Evolutionary conservation across 495 filamentous ascomycete species (phyloP).

Genomic region (Xeromyces bisporus): DNA sequence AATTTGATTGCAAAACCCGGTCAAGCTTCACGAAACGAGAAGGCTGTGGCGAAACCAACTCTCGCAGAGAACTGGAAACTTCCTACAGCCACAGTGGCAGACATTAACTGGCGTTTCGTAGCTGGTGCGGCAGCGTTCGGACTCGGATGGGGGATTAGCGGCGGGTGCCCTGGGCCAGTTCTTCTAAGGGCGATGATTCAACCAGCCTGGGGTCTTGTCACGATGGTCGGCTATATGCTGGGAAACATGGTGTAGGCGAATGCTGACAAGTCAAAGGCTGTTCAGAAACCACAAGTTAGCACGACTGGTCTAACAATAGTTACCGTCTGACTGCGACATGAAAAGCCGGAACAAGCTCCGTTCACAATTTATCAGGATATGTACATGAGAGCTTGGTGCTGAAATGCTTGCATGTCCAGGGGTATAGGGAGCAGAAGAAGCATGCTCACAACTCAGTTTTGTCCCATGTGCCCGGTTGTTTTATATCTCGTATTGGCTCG

Average conservation of each 20-base stretch:
- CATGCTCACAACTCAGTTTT: conserved; percentile 33
- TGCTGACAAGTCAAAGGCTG: not conserved
- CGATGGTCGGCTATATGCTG: conserved; percentile 33
- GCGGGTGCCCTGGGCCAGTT: conserved; percentile 40
- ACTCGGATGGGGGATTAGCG: conserved; percentile 36
- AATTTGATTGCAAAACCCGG: conserved; percentile 19
- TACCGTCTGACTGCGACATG: too few species aligned
- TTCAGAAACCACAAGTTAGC: too few species aligned
- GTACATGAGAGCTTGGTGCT: not conserved
- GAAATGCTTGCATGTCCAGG: not conserved
- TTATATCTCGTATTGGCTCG: conserved; percentile 3
- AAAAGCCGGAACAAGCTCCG: too few species aligned
- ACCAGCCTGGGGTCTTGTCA: conserved; percentile 31
- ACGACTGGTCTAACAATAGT: too few species aligned
- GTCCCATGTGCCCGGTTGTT: conserved; percentile 5
- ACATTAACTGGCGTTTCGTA: conserved; percentile 38
- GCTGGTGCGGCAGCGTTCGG: conserved; percentile 35
- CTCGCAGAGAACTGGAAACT: conserved; percentile 29
- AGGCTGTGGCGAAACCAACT: conserved; percentile 15
- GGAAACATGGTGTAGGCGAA: conserved; percentile 18
- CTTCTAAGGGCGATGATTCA: conserved; percentile 30
- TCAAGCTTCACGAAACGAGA: conserved; percentile 6
- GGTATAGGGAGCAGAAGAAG: conserved; percentile 3
- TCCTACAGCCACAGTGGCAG: conserved; percentile 27
- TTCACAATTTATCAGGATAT: conserved; percentile 3